A percentile compares a stretch with the other conserved stretches of the same genome.
phyloP scores from a whole-genome alignment of 2,329 filamentous ascomycete genomes.

The Hypoxylon sp. region DNA sequence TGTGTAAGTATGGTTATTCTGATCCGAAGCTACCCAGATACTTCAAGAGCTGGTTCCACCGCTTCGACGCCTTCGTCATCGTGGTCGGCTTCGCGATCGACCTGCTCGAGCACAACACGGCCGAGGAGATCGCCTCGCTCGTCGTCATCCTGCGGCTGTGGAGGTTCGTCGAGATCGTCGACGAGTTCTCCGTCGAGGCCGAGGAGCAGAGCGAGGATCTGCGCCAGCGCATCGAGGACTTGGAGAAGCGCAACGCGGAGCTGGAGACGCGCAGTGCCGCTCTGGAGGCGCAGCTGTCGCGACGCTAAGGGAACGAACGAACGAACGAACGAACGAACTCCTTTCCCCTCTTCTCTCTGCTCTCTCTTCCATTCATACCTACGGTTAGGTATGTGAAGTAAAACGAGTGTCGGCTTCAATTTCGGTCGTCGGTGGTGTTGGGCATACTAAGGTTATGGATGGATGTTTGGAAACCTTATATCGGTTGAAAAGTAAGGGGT shows the following conservation, averaged over 20 bases:
- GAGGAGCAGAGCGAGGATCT: constrained; percentile 67
- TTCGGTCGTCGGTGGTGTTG: constrained; percentile 13
- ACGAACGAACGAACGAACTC: too few relatives aligned
- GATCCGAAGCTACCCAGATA: constrained; percentile 55
- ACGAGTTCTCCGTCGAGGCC: constrained; percentile 71
- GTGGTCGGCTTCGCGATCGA: constrained; percentile 69
- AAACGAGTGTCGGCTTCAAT: background rate
- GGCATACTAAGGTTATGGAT: constrained; percentile 27
- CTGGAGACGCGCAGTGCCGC: constrained; percentile 41
- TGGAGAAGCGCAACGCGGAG: constrained; percentile 58
- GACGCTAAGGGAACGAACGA: too few relatives aligned
- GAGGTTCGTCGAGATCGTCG: constrained; percentile 75
- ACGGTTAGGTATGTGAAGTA: too few relatives aligned
- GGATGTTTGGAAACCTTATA: constrained; percentile 23
- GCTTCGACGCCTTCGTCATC: constrained; percentile 71
- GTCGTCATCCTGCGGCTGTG: constrained; percentile 72
- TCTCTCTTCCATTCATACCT: too few relatives aligned
- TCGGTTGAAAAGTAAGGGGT: background rate
- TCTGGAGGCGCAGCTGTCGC: background rate
- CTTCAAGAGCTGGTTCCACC: constrained; percentile 67
- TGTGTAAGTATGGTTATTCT: too few relatives aligned
- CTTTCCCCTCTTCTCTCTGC: too few relatives aligned
- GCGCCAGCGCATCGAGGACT: constrained; percentile 58
- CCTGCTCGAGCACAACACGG: constrained; percentile 64
- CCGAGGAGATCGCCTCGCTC: constrained; percentile 72